These are phyloP conservation scores for Reutealis trisperma DNA, from an alignment of 345 rosid genomes.

Conservation along the genomic window DNA sequence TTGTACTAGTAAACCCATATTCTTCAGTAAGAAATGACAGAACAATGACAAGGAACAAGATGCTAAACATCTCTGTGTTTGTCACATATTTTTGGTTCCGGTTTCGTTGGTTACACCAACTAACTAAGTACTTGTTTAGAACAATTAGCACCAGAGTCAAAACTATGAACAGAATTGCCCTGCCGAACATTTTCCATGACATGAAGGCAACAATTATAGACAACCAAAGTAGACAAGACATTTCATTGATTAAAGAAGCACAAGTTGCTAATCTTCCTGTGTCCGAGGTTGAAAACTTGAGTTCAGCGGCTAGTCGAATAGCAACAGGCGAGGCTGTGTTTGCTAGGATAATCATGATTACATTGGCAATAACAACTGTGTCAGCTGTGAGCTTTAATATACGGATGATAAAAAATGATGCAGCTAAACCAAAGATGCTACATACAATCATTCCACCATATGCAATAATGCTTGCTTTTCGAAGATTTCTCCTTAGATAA, in stretches of 20 bases:
- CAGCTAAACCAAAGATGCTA: conserved; percentile 39
- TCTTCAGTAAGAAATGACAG: conserved; percentile 47
- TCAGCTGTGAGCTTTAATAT: conserved; percentile 22
- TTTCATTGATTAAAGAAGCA: conserved; percentile 59
- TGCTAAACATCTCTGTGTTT: conserved; percentile 51
- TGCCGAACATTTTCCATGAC: conserved; percentile 24
- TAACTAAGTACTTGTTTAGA: conserved; percentile 49
- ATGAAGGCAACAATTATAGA: conserved; percentile 23
- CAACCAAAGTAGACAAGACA: conserved; percentile 43
- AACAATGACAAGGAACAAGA: conserved; percentile 43
- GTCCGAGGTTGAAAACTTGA: conserved; percentile 66
- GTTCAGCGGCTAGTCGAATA: conserved; percentile 59
- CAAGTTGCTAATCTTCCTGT: conserved; percentile 64
- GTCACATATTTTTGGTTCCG: conserved; percentile 58
- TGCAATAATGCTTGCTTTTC: conserved; percentile 46
- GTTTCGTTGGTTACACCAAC: conserved; percentile 61
- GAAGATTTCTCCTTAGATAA: conserved; percentile 54
- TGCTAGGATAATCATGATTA: conserved; percentile 45
- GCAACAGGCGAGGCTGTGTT: conserved; percentile 76
- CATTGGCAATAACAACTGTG: conserved; percentile 24
- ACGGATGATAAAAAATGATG: conserved; percentile 39
- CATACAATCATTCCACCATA: conserved; percentile 40
- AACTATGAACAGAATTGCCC: conserved; percentile 29
- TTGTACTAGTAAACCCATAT: conserved; percentile 41
- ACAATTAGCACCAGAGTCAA: conserved; percentile 36